Evolutionary conservation across 768 basidiomycete species (phyloP), one percentile per base, ranked within the genome.

Genomic region (Termitomyces bulborhizus): DNA sequence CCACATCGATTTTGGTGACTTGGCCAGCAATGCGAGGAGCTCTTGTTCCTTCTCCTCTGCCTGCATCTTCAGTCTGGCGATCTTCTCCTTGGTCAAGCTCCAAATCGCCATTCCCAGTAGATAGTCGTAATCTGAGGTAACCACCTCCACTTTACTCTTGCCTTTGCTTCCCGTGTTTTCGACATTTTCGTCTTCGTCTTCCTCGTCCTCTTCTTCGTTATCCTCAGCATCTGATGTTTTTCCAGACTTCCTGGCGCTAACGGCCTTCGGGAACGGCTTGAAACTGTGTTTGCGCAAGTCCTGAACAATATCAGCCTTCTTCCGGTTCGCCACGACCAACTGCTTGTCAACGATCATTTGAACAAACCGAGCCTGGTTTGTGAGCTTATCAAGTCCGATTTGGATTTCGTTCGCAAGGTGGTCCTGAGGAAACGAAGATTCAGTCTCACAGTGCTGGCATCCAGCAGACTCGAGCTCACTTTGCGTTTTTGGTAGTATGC

Each of bases 401-500:
- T 93, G 88, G 31, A 99, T 76, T 63, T 95, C 89, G 58, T 82
- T 82, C 9, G 93, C 89, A 51, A 95, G 79, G 69, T 79, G 79
- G 66, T 96, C 93, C 94, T 98, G 63, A 18, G 39, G 39, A 51
- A 42, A 40, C 29, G 27, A 29, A 44, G 24, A 24, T 27, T 21
- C 55, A 18, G 51, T 51, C 36, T 34, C 47, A 39, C 52, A 40
- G 2, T 39, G 21, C 27, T 27, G 40, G 42, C 36, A n/a, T 13
- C n/a, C 31, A n/a, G 12, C 45, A 12, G 6, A 60, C 73, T 41
- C 50, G 15, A 16, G 60, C 74, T 41, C 48, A 88, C 95, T 83
- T 99, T 99, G 68, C 97, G 88, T 63, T 93, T 92, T 73, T 95
- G 93, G 68, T 99, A 99, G 71, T 82, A 93, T 27, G 90, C 85